Percentiles rank a stretch among this genome's conserved stretches.
phyloP scores from a whole-genome alignment of 306 rosid species.

The Lathyrus tuberosus region DNA sequence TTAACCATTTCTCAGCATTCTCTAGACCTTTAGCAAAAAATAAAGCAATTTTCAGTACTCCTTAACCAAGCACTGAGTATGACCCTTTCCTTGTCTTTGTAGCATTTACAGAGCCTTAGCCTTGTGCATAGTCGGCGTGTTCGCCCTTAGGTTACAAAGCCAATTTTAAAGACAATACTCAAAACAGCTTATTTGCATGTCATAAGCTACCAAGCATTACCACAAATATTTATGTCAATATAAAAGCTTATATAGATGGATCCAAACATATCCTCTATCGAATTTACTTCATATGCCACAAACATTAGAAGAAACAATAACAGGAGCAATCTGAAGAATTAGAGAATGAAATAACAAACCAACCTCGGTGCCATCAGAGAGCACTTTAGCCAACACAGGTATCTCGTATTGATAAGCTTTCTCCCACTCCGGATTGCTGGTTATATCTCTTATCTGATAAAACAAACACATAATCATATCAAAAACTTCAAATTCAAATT shows the following conservation, averaged over 20 bases:
- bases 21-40: background rate
- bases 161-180: constrained; percentile 24
- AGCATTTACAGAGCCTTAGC: background rate
- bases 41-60: background rate
- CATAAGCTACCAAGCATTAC: too few species aligned
- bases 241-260: too few species aligned
- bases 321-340: too few species aligned
- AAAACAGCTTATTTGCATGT: too few species aligned
- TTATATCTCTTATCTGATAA: constrained; percentile 80
- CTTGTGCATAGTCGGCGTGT: background rate
- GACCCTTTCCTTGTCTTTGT: constrained; percentile 3
- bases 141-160: background rate
- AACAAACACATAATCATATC: constrained; percentile 34
- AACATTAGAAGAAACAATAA: too few species aligned
- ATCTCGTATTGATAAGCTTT: constrained; percentile 86
- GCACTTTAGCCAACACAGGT: constrained; percentile 83
- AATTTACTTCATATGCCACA: too few species aligned
- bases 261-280: too few species aligned
- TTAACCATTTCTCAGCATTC: background rate
- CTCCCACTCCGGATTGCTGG: constrained; percentile 82
- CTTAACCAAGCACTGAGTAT: background rate
- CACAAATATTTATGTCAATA: too few species aligned
- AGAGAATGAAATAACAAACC: constrained; percentile 46
- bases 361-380: constrained; percentile 90
- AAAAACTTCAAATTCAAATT: background rate